These are phyloP conservation scores for Globisporangium takayamanum DNA, from an alignment of 352 stramenopile species.

Conservation along the genomic window DNA sequence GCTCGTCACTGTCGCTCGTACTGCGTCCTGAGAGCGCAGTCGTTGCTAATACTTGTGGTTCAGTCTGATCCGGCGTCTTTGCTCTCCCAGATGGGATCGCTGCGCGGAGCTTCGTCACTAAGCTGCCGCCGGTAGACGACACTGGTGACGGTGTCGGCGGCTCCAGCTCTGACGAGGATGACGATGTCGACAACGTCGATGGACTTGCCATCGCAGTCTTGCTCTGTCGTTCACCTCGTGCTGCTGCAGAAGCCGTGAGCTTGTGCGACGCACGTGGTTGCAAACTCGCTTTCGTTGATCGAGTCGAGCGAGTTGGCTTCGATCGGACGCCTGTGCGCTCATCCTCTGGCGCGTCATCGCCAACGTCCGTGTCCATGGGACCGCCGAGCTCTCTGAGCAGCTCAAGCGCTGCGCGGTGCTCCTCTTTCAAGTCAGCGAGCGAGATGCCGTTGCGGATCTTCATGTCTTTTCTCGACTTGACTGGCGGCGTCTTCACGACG, in stretches of 20 bases:
- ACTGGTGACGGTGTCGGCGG: conserved; percentile 6
- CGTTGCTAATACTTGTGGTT: not conserved
- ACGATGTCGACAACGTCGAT: not conserved
- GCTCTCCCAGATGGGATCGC: conserved; percentile 35
- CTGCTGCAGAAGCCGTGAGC: not conserved
- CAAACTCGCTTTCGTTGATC: not conserved
- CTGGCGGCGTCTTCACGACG: conserved; percentile 6
- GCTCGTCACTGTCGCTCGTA: no score
- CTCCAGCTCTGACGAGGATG: not conserved
- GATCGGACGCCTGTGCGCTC: not conserved
- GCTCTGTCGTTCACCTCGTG: not conserved
- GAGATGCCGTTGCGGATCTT: conserved; percentile 44
- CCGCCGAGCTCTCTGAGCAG: conserved; percentile 71
- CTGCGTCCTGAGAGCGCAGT: no score
- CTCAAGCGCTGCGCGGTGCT: conserved; percentile 63
- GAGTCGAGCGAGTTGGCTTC: not conserved
- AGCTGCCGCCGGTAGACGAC: conserved; percentile 15
- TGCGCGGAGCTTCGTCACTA: conserved; percentile 50
- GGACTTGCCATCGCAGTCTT: not conserved
- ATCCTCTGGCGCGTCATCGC: conserved; percentile 15
- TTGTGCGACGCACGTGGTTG: not conserved
- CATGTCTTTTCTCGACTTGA: conserved; percentile 29
- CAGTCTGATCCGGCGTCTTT: conserved; percentile 4
- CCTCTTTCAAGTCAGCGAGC: conserved; percentile 63
- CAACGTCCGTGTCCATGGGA: conserved; percentile 37